phyloP scores from a whole-genome alignment of 2,329 filamentous ascomycete genomes.

The Hymenotorrendiella dingleyae region DNA sequence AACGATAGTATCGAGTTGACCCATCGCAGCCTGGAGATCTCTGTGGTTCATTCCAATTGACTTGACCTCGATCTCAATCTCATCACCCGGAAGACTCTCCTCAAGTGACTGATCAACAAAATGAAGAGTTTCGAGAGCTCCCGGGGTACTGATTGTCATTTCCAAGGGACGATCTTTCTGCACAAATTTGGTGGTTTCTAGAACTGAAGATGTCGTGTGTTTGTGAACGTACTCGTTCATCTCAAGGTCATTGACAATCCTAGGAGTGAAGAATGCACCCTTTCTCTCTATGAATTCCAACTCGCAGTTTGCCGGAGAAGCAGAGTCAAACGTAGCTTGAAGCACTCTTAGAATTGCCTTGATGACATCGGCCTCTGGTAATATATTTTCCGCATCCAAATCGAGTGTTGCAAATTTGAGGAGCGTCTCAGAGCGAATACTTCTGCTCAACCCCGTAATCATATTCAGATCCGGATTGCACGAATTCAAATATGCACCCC shows the following conservation, averaged over 20 bases:
- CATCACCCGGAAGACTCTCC: conserved; percentile 14
- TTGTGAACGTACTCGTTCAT: conserved; percentile 24
- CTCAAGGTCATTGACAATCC: conserved; percentile 26
- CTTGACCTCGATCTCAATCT: conserved; percentile 29
- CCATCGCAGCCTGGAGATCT: conserved; percentile 31
- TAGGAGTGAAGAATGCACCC: conserved; percentile 26
- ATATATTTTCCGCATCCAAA: conserved; percentile 23
- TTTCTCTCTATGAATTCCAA: conserved; percentile 23
- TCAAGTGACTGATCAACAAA: conserved; percentile 18
- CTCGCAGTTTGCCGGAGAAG: conserved; percentile 16
- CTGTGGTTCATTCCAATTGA: conserved; percentile 24
- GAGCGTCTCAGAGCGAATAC: conserved; percentile 23
- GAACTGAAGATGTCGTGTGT: conserved; percentile 13
- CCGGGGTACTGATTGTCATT: conserved; percentile 21
- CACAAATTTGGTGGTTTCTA: conserved; percentile 16
- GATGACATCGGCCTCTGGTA: conserved; percentile 28
- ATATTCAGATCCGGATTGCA: conserved; percentile 23
- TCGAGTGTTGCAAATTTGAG: conserved; percentile 27
- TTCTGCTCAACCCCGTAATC: conserved; percentile 27
- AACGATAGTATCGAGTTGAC: conserved; percentile 26
- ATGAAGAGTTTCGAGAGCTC: conserved; percentile 25
- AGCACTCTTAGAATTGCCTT: conserved; percentile 18
- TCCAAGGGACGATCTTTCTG: conserved; percentile 18
- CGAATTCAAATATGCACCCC: conserved; percentile 35
- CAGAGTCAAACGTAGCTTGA: conserved; percentile 13